Base-by-base conservation (phyloP, 2,329 filamentous ascomycete species). In the Hymenoscyphus fraxineus region DNA sequence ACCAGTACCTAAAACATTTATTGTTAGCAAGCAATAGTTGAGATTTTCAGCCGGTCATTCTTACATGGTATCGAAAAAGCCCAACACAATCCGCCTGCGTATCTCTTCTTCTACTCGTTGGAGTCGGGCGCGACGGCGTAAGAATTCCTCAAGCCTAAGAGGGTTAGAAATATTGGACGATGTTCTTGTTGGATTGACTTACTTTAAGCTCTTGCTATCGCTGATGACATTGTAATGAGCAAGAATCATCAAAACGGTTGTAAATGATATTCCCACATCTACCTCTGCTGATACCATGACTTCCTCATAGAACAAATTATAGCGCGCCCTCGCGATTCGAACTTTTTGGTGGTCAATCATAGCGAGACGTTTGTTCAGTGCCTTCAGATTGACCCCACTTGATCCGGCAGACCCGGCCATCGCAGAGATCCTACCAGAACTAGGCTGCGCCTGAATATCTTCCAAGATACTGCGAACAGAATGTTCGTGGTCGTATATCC, bases 211-310 rank as follows among this genome's bases (percentile, higher is more conserved):
- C 82, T 97, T 97, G 80, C 90, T 97, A 77, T 99, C 95, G 70
- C 89, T 97, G 76, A 99, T 99, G 73, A 99, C 93, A 73, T 98
- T 99, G 82, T 99, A 96, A 77, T 99, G 95, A 40, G 96, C 94
- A 64, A 99, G 82, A 66, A 96, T 96, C 90, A 99, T 95, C 60
- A 99, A 82, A 27, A 97, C 89, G 6, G 90, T 89, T 2, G 92
- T 95, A 76, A 99, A 99, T 0, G 91, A 89, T 65, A 99, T 96
- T 58, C 95, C 95, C 67, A 86, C 85, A 73, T 96, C 92, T 0
- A 89, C 90, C 76, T 99, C 93, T 4, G 93, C 92, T 4, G 93
- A 94, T 6, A 97, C 92, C 77, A 98, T 86, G 22, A 98, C 91
- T 79, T 99, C 96, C 77, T 98, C 93, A 73, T 92, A 99, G 77